phyloP scores from a whole-genome alignment of 768 basidiomycete genomes.

The Termitomyces sp. region DNA sequence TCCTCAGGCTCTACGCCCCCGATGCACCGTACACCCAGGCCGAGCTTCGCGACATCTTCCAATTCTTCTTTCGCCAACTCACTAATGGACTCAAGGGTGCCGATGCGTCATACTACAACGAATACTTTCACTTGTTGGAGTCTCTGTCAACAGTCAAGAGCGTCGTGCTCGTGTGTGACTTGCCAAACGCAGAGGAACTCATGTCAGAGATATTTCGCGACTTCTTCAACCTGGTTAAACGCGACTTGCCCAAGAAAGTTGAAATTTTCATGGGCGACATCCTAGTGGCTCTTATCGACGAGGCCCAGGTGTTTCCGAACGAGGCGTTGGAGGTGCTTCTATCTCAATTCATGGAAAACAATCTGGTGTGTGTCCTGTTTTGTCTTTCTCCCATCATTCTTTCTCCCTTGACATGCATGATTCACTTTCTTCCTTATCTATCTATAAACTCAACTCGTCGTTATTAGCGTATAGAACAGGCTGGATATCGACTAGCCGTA shows the following conservation, averaged over 20 bases:
- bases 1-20: conserved; percentile 91
- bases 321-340: conserved; percentile 80
- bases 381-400: background rate
- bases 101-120: conserved; percentile 81
- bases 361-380: conserved; percentile 44
- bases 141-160: conserved; percentile 92
- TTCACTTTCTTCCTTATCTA: background rate
- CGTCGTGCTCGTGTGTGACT: conserved; percentile 89
- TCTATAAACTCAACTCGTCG: background rate
- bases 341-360: conserved; percentile 81
- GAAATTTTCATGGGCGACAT: conserved; percentile 88
- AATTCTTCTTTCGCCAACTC: conserved; percentile 92
- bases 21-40: conserved; percentile 91
- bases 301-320: conserved; percentile 68
- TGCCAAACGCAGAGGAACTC: conserved; percentile 82
- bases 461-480: conserved; percentile 61
- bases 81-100: conserved; percentile 65
- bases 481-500: conserved; percentile 77
- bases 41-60: conserved; percentile 93
- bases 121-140: conserved; percentile 95
- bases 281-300: conserved; percentile 84
- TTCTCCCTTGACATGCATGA: background rate
- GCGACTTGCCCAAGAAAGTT: conserved; percentile 70
- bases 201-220: conserved; percentile 79
- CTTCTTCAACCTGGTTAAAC: conserved; percentile 76